Evolutionary conservation across 2,329 filamentous ascomycete species (phyloP).

Genomic region (Colletotrichum sp.): DNA sequence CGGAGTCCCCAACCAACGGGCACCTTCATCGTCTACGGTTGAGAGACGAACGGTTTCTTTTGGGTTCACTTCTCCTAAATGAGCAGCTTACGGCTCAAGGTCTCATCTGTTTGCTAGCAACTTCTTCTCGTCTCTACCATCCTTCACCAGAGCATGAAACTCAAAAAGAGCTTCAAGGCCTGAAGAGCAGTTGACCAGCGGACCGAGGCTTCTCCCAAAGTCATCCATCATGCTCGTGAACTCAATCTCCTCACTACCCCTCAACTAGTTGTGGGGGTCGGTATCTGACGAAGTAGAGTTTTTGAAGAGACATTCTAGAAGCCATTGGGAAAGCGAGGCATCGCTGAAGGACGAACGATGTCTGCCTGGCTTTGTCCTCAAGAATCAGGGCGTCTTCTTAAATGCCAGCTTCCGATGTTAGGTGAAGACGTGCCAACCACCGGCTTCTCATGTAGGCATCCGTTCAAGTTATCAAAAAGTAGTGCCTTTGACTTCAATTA

Average conservation of each 20-base stretch:
- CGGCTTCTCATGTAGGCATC: not conserved
- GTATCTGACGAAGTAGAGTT: not conserved
- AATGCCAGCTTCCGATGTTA: not conserved
- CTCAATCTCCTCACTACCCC: not conserved
- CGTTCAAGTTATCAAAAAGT: accelerated
- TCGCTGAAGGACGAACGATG: not conserved
- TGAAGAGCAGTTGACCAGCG: not conserved
- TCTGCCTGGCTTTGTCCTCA: not conserved
- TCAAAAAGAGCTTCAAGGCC: not conserved
- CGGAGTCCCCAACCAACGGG: not conserved
- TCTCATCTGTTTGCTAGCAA: not conserved
- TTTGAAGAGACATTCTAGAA: not conserved
- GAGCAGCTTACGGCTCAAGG: not conserved
- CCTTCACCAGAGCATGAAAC: not conserved
- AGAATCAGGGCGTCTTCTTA: accelerated
- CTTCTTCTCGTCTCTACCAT: not conserved
- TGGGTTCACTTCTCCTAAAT: not conserved
- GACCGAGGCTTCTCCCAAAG: not conserved
- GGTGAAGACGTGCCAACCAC: not conserved
- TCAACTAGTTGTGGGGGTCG: not conserved
- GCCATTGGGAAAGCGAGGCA: not conserved
- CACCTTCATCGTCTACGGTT: not conserved
- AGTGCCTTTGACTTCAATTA: not conserved
- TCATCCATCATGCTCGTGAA: not conserved
- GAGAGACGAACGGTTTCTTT: not conserved